Evolutionary conservation across 148 eudicot species (phyloP), one percentile per base, ranked within the genome.

Genomic region (Tetragonia tetragonoides): DNA sequence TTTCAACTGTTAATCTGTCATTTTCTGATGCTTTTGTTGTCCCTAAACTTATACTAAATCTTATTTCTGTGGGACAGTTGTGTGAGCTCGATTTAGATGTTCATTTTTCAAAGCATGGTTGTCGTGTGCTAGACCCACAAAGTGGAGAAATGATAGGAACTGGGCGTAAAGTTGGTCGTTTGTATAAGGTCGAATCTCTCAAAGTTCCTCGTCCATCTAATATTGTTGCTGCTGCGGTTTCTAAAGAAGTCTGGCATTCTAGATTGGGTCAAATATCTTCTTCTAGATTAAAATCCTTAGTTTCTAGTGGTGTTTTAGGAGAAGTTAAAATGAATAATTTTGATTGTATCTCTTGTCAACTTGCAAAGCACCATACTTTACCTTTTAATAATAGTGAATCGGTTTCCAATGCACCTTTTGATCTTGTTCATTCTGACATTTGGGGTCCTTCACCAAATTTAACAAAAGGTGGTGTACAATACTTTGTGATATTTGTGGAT

Each of bases 401-500:
- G 17, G 9, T 41, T 61, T 74, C 10, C 4, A 5, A 18, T 34
- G 72, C 82, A 12, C 78, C 74, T 17, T 75, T 80, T 74, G 82
- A 67, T 80, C 46, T 56, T 20, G 59, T 54, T 10, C 59, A 54
- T 54, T 54, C 8, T 10, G 59, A 54, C 18, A 54, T 54, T 8
- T 54, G 18, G 59, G 59, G 59, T 15, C 53, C 66, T 40, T 66
- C 59, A 12, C 74, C 59, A 4, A 63, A 34, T 41, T 2, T 3
- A 8, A 71, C 44, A 4, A 47, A 51, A 28, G 77, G 69, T 3
- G 77, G 67, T 1, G 66, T 67, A 7, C 44, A 16, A 5, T 79
- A 79, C 5, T 79, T 79, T 79, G 68, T 79, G 3, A 73, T 65
- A 6, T 79, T 73, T 47, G 54, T 72, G 17, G 71, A 62, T 64